These are phyloP conservation scores for Coemansia sp. DNA, from an alignment of 192 early-diverging fungal species.

Conservation along the genomic window DNA sequence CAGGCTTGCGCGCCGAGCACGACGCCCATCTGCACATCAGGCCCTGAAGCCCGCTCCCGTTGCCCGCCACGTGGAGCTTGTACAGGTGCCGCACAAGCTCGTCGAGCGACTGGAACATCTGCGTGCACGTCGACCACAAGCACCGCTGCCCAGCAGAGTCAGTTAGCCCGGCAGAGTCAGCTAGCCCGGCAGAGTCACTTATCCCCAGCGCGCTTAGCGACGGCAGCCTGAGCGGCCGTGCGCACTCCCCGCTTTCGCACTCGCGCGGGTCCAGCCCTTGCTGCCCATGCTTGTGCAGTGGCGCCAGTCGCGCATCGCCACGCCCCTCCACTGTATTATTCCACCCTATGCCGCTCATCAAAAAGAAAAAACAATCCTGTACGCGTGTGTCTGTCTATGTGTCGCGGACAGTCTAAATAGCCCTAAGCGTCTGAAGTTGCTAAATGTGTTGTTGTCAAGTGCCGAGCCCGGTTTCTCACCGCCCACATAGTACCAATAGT, in stretches of 20 bases:
- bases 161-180: no score
- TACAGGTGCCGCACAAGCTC: conserved; percentile 57
- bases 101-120: conserved; percentile 48
- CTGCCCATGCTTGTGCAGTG: conserved; percentile 39
- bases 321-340: not conserved
- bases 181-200: no score
- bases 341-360: conserved; percentile 1
- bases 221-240: conserved; percentile 38
- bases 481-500: conserved; percentile 6
- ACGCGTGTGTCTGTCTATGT: not conserved
- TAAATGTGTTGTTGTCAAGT: not conserved
- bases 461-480: not conserved
- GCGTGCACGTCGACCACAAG: conserved; percentile 74
- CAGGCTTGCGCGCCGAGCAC: conserved; percentile 60
- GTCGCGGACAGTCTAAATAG: not conserved
- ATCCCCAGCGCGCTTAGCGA: conserved; percentile 52
- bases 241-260: conserved; percentile 43
- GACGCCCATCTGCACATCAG: conserved; percentile 67
- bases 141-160: conserved; percentile 50
- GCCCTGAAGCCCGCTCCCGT: conserved; percentile 25
- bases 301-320: conserved; percentile 27
- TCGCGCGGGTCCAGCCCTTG: conserved; percentile 25
- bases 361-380: not conserved
- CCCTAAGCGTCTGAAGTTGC: conserved; percentile 1
- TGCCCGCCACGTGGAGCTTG: conserved; percentile 56